Base-by-base conservation (phyloP, 164 flowering plant genomes). In the Macadamia integrifolia region DNA sequence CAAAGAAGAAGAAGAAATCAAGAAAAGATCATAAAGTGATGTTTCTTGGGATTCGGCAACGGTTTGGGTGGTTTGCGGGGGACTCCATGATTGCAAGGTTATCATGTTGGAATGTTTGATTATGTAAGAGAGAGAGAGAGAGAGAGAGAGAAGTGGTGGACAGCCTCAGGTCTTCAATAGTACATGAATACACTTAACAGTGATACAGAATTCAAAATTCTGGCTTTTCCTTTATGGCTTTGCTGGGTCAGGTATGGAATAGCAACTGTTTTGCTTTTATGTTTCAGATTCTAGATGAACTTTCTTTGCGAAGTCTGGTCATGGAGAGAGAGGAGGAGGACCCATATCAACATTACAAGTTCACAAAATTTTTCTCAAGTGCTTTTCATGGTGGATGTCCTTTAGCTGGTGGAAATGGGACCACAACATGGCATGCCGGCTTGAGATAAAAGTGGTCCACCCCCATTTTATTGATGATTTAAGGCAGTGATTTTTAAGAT, bases 31-130 rank as follows among this genome's bases (percentile, higher is more conserved):
- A 46, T 49, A 58, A 66, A 63, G 63, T 63, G 42, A 12, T 70
- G 61, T 69, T 65, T 75, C 61, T 85, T 63, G 91, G 87, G 91
- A 87, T 87, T 74, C 81, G 77, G 71, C 53, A 78, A 77, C 44
- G 29, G 65, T 71, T 67, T 71, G 64, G 44, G 57, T 60, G 71
- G 58, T 50, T 46, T 66, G 68, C 69, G 83, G 84, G 83, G 79
- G 72, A 69, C 80, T 75, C 61, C 74, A 83, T 81, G 76, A 83
- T 81, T 78, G 79, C 78, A 49, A 66, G 65, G 69, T 35, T 28
- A 72, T 71, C 64, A 73, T 73, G 75, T 40, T 46, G 40, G 40
- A 35, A 35, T 35, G 40, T 35, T 35, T 2, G 40, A 35, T 35
- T 35, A 2, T 35, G 40, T 35, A 35, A 35, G 40, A 35, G 40